Conservation (phyloP, 306 rosid genomes). For the Betula pendula region DNA sequence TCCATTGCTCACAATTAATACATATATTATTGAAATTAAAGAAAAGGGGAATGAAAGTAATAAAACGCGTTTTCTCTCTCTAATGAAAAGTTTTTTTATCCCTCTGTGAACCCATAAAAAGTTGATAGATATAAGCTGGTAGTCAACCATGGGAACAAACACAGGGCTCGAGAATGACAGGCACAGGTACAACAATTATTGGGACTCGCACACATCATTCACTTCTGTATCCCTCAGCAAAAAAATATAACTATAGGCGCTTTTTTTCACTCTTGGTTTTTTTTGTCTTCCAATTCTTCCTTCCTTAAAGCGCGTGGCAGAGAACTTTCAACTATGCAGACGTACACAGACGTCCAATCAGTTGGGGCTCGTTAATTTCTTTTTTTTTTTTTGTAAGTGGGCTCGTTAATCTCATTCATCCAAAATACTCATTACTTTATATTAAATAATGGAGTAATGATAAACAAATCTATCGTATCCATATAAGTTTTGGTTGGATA, state of each 20-base stretch:
- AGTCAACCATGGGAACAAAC: slow-evolving; percentile 77
- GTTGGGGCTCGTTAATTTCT: not conserved
- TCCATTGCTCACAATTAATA: not conserved
- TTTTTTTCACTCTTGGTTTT: not conserved
- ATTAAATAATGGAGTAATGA: no score
- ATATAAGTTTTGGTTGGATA: no score
- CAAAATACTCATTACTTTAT: no score
- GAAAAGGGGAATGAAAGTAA: not conserved
- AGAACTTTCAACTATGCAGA: not conserved
- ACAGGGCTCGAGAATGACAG: slow-evolving; percentile 79
- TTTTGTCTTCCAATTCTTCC: slow-evolving; percentile 7
- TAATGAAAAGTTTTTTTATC: not conserved
- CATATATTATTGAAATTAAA: no score
- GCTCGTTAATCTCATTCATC: not conserved
- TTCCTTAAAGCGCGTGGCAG: slow-evolving; percentile 15
- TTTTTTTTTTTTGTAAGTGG: no score
- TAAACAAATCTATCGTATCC: no score
- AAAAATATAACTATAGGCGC: not conserved
- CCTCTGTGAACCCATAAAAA: slow-evolving; percentile 12
- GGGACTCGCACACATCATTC: slow-evolving; percentile 49
- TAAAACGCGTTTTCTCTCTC: slow-evolving; percentile 23
- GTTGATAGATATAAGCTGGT: slow-evolving; percentile 18
- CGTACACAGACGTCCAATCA: not conserved
- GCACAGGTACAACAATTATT: slow-evolving; percentile 37
- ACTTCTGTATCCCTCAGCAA: not conserved